Evolutionary conservation across 1,284 basidiomycete genomes (phyloP).

Genomic region (Boletus albobrunnescens): DNA sequence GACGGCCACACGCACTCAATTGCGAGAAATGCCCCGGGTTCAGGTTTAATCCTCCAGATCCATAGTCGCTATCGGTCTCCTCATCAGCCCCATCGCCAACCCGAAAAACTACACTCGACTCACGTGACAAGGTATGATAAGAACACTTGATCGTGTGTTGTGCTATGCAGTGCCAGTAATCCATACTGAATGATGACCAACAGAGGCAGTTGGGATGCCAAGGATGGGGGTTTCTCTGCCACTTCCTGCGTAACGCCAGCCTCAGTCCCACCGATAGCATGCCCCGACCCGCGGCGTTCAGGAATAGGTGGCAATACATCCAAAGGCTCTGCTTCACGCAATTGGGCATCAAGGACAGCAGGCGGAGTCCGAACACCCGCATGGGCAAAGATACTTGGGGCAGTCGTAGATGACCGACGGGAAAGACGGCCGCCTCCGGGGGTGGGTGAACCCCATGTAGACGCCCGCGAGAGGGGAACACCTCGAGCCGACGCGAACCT

Average conservation of each 20-base stretch:
- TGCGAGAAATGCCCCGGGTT: slow-evolving; percentile 81
- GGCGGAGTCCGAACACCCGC: slow-evolving; percentile 71
- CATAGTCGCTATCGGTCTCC: slow-evolving; percentile 51
- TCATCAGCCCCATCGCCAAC: not conserved
- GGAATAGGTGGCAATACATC: slow-evolving; percentile 52
- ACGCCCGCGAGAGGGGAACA: slow-evolving; percentile 27
- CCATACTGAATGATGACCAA: slow-evolving; percentile 78
- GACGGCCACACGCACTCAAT: slow-evolving; percentile 55
- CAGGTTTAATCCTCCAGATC: slow-evolving; percentile 68
- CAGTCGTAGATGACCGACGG: slow-evolving; percentile 51
- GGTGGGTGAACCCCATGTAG: slow-evolving; percentile 26
- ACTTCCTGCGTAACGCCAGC: slow-evolving; percentile 9
- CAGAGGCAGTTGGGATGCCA: slow-evolving; percentile 63
- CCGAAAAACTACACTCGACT: slow-evolving; percentile 30
- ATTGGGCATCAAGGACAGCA: slow-evolving; percentile 65
- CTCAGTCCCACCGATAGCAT: slow-evolving; percentile 7
- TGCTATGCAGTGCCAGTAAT: slow-evolving; percentile 70
- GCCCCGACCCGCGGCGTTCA: slow-evolving; percentile 33
- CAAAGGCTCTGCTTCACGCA: slow-evolving; percentile 38
- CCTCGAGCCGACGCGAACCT: slow-evolving; percentile 11
- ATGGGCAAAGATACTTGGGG: slow-evolving; percentile 77
- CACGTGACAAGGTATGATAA: slow-evolving; percentile 80
- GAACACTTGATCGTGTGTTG: slow-evolving; percentile 84
- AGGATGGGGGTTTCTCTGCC: slow-evolving; percentile 47
- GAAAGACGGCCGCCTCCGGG: slow-evolving; percentile 35